Evolutionary conservation across 768 basidiomycete species (phyloP).

Genomic region (Xerocomellus dryophilus): DNA sequence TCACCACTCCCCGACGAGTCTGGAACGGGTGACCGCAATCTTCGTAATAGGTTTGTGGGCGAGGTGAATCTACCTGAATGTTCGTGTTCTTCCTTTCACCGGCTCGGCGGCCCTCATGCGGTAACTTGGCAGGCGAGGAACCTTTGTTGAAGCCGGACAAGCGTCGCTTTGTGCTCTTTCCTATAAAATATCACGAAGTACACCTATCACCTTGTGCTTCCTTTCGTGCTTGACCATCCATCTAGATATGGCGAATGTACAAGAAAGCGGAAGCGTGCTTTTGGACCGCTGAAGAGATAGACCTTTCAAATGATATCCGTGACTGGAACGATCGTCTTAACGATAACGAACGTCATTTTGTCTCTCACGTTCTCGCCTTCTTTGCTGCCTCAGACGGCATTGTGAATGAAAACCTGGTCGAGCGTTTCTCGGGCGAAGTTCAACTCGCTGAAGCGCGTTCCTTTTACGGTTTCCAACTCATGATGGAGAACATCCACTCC

Average conservation of each 20-base stretch:
- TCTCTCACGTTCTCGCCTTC: constrained; percentile 89
- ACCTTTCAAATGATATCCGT: constrained; percentile 76
- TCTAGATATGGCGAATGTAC: constrained; percentile 90
- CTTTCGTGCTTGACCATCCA: neutral
- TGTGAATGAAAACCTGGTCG: constrained; percentile 92
- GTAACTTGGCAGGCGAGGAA: constrained; percentile 42
- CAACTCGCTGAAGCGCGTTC: constrained; percentile 89
- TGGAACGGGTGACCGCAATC: neutral
- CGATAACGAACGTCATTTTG: constrained; percentile 78
- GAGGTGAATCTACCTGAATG: constrained; percentile 21
- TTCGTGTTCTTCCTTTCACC: neutral
- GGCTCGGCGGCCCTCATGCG: neutral
- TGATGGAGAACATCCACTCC: constrained; percentile 97
- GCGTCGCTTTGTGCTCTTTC: constrained; percentile 86
- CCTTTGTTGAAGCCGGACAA: constrained; percentile 76
- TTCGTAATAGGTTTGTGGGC: constrained; percentile 13
- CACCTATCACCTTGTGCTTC: constrained; percentile 18
- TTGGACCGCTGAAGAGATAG: constrained; percentile 91
- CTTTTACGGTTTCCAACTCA: constrained; percentile 96
- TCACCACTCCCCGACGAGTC: neutral
- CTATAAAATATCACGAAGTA: constrained; percentile 89
- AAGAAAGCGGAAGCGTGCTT: constrained; percentile 91
- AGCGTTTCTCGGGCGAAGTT: constrained; percentile 88
- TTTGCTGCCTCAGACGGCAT: constrained; percentile 95
- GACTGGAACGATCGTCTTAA: constrained; percentile 85